Evolutionary conservation across 768 basidiomycete species (phyloP), one percentile per base, ranked within the genome.

Genomic region (Lactarius hengduanensis): DNA sequence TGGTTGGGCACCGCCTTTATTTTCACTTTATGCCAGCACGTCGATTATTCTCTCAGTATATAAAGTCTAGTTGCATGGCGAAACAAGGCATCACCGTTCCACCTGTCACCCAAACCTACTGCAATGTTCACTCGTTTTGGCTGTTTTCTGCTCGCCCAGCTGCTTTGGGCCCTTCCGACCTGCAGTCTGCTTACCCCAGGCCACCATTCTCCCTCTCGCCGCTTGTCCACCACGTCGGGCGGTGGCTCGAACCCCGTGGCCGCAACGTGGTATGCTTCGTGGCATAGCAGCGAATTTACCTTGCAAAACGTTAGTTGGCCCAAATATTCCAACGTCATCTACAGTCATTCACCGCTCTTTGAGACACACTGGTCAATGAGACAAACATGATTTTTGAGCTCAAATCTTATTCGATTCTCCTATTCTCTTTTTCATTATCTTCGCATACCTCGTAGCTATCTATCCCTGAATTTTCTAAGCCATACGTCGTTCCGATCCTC

Each of bases 191-290:
- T 22, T 22, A 8, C 26, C 28, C 9, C 11, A n/a, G 18, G 3
- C 30, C 15, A 20, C 10, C 36, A 10, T 30, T 5, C 34, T 22
- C 16, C 2, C 26, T 7, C 43, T 16, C n/a, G 13, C 13, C 36
- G 26, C 43, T 20, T 34, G 15, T n/a, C 16, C 18, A 18, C 15
- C 30, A 4, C 0, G 36, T 10, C 56, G 1, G 4, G 34, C 1
- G 10, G 32, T 26, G 2, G 7, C 26, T 1, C 56, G 22, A 38
- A 38, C 6, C 3, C 22, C 5, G 76, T 86, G 20, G 80, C 83
- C 4, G 76, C 83, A 38, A 81, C 82, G 2, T 88, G 85, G 84
- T 85, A 82, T 69, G 78, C 86, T 20, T 80, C 79, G n/a, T 86
- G 84, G 83, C 76, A 81, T 61, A 76, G 75, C 7, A 62, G 69